Conservation (phyloP, 2,329 filamentous ascomycete species). For the Didymella arachidicola region DNA sequence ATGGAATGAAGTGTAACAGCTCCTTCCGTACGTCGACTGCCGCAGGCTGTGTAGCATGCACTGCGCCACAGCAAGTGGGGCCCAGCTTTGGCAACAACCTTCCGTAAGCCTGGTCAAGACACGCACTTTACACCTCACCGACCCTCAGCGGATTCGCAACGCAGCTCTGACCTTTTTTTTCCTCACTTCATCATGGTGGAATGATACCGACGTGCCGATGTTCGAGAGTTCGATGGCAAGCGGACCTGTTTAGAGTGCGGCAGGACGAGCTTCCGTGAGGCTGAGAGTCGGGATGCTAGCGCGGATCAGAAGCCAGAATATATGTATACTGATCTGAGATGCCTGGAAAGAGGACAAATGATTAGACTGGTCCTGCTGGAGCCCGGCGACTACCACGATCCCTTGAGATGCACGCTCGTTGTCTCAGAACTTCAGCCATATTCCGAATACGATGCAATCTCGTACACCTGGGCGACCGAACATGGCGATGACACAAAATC, state of each 20-base stretch:
- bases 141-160: too few relatives aligned
- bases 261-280: not conserved
- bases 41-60: too few relatives aligned
- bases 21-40: too few relatives aligned
- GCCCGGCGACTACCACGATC: not conserved
- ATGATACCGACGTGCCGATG: not conserved
- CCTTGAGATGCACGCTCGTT: not conserved
- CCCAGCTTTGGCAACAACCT: too few relatives aligned
- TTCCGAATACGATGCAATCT: not conserved
- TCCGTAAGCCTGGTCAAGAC: too few relatives aligned
- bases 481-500: not conserved
- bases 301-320: not conserved
- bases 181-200: too few relatives aligned
- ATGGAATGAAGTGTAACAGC: too few relatives aligned
- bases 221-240: conserved; percentile 5
- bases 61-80: too few relatives aligned
- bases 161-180: too few relatives aligned
- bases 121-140: too few relatives aligned
- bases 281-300: not conserved
- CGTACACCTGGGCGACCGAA: conserved; percentile 11
- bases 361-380: not conserved
- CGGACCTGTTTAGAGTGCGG: not conserved
- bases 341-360: not conserved
- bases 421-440: not conserved
- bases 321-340: not conserved